Conservation (phyloP, 179 eudicot species). For the Beta corolliflora region DNA sequence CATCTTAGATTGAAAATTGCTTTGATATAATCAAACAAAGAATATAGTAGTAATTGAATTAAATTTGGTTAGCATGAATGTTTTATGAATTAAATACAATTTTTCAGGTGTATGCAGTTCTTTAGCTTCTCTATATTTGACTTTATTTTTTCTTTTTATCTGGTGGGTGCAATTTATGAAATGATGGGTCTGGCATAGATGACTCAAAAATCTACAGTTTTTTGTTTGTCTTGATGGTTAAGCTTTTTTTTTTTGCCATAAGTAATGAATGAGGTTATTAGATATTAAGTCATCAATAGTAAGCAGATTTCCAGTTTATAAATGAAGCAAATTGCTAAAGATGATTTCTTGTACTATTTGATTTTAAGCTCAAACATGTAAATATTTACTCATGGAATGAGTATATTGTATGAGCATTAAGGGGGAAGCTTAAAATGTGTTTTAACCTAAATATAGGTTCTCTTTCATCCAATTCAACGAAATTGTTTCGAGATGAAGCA, state of each 20-base stretch:
- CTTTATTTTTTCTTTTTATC: not conserved
- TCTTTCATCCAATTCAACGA: not conserved
- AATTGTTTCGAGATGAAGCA: slow-evolving; percentile 4
- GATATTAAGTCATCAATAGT: not conserved
- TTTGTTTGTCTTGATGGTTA: not conserved
- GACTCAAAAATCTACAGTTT: not conserved
- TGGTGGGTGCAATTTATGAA: not conserved
- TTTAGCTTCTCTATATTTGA: not conserved
- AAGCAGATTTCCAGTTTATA: not conserved
- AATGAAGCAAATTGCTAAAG: not conserved
- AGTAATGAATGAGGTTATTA: not conserved
- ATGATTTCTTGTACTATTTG: not conserved
- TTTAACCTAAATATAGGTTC: slow-evolving; percentile 9
- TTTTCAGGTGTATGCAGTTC: not conserved
- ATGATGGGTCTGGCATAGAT: not conserved
- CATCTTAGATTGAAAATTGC: not conserved
- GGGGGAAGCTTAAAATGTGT: not conserved
- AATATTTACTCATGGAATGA: not conserved
- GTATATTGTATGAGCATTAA: not conserved
- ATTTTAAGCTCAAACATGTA: not conserved
- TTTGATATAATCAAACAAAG: not conserved
- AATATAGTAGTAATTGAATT: not conserved
- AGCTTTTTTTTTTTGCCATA: not conserved
- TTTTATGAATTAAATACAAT: not conserved
- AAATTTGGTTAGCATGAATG: not conserved